phyloP scores from a whole-genome alignment of 371 early-diverging fungal genomes.

The Lichtheimia ornata region DNA sequence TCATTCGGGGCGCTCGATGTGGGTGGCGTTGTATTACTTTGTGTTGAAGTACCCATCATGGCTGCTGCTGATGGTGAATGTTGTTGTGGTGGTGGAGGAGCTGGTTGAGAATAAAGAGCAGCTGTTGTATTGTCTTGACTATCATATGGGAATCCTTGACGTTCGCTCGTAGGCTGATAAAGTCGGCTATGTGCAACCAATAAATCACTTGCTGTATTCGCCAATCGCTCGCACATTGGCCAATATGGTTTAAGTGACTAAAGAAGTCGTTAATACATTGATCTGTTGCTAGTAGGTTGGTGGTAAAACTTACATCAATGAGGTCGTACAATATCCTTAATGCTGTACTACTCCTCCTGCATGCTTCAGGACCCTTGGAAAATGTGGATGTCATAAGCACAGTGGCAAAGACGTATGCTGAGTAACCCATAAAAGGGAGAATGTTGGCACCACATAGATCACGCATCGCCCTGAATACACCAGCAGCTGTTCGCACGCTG shows the following conservation, averaged over 20 bases:
- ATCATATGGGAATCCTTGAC: slow-evolving; percentile 14
- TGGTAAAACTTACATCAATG: slow-evolving; percentile 18
- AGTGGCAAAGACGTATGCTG: slow-evolving; percentile 49
- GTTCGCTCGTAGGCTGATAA: slow-evolving; percentile 26
- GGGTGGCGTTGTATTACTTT: background rate
- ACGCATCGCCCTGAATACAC: slow-evolving; percentile 32
- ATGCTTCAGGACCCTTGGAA: slow-evolving; percentile 33
- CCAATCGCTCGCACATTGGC: slow-evolving; percentile 47
- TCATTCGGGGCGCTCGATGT: background rate
- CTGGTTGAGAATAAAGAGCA: slow-evolving; percentile 2
- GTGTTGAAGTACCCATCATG: background rate
- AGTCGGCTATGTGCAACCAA: slow-evolving; percentile 38
- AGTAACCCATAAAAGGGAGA: slow-evolving; percentile 49
- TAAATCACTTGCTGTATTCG: slow-evolving; percentile 39
- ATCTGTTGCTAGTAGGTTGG: too few species aligned
- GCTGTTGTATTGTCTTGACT: slow-evolving; percentile 3
- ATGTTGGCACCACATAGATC: slow-evolving; percentile 42
- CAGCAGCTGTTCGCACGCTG: slow-evolving; percentile 34
- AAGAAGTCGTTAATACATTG: background rate
- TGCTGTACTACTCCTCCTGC: slow-evolving; percentile 32
- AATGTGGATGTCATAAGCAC: slow-evolving; percentile 49
- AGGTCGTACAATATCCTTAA: slow-evolving; percentile 27
- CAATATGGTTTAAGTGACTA: slow-evolving; percentile 32
- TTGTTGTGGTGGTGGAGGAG: background rate
- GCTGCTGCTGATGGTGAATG: background rate